phyloP scores from a whole-genome alignment of 1,284 basidiomycete species.

The Boletus subluridellus region DNA sequence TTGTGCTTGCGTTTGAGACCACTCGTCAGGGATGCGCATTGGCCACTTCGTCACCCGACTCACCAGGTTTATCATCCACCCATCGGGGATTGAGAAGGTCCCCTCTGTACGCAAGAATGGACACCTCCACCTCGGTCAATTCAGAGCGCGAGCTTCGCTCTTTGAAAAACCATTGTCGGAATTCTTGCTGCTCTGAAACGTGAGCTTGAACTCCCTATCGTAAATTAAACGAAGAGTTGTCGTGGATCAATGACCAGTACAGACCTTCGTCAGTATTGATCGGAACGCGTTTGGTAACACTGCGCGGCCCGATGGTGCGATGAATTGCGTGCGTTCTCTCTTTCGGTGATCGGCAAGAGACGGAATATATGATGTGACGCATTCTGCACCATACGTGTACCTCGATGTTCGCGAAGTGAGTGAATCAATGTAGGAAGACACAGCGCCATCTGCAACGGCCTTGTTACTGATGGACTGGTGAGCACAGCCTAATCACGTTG shows the following conservation, averaged over 20 bases:
- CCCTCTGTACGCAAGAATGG: slow-evolving; percentile 18
- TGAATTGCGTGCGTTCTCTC: slow-evolving; percentile 16
- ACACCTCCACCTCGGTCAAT: not conserved
- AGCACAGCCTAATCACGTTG: too few species aligned
- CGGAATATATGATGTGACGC: slow-evolving; percentile 25
- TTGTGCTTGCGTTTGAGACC: not conserved
- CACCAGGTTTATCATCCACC: slow-evolving; percentile 19
- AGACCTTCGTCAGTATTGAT: slow-evolving; percentile 33
- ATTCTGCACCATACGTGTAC: slow-evolving; percentile 40
- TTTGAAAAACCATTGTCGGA: slow-evolving; percentile 14
- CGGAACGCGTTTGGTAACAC: slow-evolving; percentile 28
- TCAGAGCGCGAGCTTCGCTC: not conserved
- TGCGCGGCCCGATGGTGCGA: slow-evolving; percentile 13
- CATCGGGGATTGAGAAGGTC: slow-evolving; percentile 13
- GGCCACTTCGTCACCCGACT: not conserved
- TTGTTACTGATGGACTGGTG: too few species aligned
- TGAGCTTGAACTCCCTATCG: slow-evolving; percentile 24
- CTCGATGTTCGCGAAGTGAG: slow-evolving; percentile 44
- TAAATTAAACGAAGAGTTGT: not conserved
- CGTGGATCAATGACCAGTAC: not conserved
- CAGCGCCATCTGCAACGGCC: slow-evolving; percentile 23
- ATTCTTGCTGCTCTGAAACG: slow-evolving; percentile 34
- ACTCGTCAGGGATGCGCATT: not conserved
- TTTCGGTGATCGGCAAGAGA: slow-evolving; percentile 35
- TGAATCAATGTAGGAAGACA: slow-evolving; percentile 49